phyloP scores from a whole-genome alignment of 192 early-diverging fungal genomes.

The Coemansia aciculifera region DNA sequence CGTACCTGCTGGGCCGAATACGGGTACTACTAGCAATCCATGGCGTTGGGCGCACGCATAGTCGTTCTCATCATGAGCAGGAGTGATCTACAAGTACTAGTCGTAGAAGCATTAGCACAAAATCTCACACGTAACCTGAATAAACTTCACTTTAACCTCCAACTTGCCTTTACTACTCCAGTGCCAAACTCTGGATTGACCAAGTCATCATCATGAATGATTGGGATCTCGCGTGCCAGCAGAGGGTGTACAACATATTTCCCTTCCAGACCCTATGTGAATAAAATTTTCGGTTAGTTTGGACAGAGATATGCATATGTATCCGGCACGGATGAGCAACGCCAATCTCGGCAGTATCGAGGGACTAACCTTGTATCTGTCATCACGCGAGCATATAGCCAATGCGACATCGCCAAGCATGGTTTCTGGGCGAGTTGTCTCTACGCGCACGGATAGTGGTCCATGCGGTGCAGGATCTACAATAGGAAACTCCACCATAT shows the following conservation, averaged over 20 bases:
- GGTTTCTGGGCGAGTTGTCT: conserved; percentile 97
- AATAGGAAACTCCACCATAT: conserved; percentile 84
- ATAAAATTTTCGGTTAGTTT: neutral
- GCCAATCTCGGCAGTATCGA: neutral
- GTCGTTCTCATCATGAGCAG: conserved; percentile 93
- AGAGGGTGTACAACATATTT: conserved; percentile 84
- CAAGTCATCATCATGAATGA: conserved; percentile 78
- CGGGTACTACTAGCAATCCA: conserved; percentile 75
- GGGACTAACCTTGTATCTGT: conserved; percentile 70
- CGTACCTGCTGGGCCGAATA: conserved; percentile 82
- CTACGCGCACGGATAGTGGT: conserved; percentile 75
- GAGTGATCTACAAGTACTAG: conserved; percentile 70
- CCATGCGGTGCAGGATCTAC: conserved; percentile 59
- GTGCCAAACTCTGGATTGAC: conserved; percentile 93
- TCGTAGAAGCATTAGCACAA: neutral
- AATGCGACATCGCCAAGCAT: conserved; percentile 97
- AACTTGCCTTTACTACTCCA: conserved; percentile 87
- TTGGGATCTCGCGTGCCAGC: conserved; percentile 72
- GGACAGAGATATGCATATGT: neutral
- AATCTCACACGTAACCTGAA: neutral
- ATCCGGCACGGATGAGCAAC: neutral
- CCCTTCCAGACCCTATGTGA: conserved; percentile 59
- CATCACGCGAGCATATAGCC: conserved; percentile 86
- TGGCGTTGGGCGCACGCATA: conserved; percentile 84
- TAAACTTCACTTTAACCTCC: neutral